phyloP scores from a whole-genome alignment of 2,329 filamentous ascomycete species.

The Chaetomium sp. region DNA sequence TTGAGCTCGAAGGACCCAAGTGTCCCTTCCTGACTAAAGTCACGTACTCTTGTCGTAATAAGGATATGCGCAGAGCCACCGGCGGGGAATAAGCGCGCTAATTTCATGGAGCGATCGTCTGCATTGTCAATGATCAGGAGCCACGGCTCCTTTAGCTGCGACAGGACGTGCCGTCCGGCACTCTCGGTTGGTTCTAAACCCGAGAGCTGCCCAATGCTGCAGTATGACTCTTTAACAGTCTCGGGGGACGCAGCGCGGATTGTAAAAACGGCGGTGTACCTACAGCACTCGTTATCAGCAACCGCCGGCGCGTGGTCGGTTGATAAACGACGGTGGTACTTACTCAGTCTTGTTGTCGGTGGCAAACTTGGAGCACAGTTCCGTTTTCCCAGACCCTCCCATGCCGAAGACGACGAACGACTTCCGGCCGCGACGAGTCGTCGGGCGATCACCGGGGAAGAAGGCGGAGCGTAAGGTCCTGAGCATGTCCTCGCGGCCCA shows the following conservation, averaged over 20 bases:
- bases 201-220: conserved; percentile 15
- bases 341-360: no score
- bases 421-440: no score
- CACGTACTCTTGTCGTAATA: conserved; percentile 19
- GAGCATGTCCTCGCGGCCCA: no score
- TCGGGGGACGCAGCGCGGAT: conserved; percentile 24
- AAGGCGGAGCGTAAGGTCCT: neutral
- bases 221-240: conserved; percentile 25
- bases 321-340: no score
- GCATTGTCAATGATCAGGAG: conserved; percentile 29
- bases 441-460: conserved; percentile 4
- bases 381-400: no score
- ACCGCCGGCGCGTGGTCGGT: no score
- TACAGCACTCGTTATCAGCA: neutral
- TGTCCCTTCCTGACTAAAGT: conserved; percentile 21
- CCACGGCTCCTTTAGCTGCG: conserved; percentile 24
- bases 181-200: conserved; percentile 22
- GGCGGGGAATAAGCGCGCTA: conserved; percentile 1
- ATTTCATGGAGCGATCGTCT: conserved; percentile 13
- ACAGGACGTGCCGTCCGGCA: conserved; percentile 19
- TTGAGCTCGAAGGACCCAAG: conserved; percentile 23
- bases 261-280: conserved; percentile 26
- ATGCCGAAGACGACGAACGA: no score
- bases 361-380: no score
- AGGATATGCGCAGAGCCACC: conserved; percentile 20